Percentiles rank a stretch among this genome's conserved stretches.
Conservation (phyloP, 2,329 filamentous ascomycete species). For the Mollisia scopiformis region DNA sequence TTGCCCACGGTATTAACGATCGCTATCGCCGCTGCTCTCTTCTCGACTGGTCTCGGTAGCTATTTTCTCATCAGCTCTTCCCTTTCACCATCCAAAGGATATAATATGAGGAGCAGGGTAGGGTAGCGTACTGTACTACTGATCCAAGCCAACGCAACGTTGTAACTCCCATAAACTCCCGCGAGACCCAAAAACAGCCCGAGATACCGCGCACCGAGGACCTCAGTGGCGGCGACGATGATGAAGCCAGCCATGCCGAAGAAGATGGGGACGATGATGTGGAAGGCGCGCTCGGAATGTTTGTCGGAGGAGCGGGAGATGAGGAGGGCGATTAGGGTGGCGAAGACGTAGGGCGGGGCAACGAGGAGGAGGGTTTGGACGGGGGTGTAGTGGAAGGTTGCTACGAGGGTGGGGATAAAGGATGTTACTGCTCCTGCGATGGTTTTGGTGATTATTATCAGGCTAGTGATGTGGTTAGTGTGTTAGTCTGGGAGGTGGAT, state of each 20-base stretch:
- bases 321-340: constrained; percentile 17
- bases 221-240: constrained; percentile 17
- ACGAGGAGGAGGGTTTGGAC: constrained; percentile 24
- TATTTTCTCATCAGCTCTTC: neutral
- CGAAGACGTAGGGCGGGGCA: constrained; percentile 29
- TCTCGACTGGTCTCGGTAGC: constrained; percentile 24
- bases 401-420: constrained; percentile 34
- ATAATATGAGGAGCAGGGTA: neutral
- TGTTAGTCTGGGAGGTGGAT: too few species aligned
- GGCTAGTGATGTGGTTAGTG: neutral
- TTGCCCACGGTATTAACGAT: constrained; percentile 27
- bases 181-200: constrained; percentile 22
- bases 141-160: constrained; percentile 26
- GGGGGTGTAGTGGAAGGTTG: constrained; percentile 21
- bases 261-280: constrained; percentile 21
- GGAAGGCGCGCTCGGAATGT: constrained; percentile 17
- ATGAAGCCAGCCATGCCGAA: constrained; percentile 24
- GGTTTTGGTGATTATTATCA: constrained; percentile 13
- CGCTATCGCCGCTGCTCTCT: constrained; percentile 27
- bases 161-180: constrained; percentile 21
- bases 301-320: constrained; percentile 17
- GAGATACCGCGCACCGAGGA: constrained; percentile 26
- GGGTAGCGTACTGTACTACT: constrained; percentile 11
- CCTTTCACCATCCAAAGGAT: neutral
- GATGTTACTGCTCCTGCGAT: constrained; percentile 29